Evolutionary conservation across 495 filamentous ascomycete species (phyloP).

Genomic region (Penicillium taxi): DNA sequence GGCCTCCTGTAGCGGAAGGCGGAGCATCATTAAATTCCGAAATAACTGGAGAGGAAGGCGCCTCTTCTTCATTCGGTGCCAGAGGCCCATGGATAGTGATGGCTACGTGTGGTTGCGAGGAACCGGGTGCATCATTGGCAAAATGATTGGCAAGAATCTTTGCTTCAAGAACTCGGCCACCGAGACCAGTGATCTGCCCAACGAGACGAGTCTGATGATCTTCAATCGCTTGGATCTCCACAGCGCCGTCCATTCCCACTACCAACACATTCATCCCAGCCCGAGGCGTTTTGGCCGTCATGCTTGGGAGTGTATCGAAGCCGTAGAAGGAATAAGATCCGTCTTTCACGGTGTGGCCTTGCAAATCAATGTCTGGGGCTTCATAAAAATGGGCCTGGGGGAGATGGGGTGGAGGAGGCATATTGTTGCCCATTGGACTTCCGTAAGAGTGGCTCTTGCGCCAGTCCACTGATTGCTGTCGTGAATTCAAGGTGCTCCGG

Average conservation of each 20-base stretch:
- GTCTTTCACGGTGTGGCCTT: slow-evolving; percentile 31
- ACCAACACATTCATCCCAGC: slow-evolving; percentile 61
- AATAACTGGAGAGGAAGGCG: slow-evolving; percentile 25
- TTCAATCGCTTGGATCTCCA: slow-evolving; percentile 64
- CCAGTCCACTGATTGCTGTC: slow-evolving; percentile 36
- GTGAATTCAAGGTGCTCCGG: slow-evolving; percentile 26
- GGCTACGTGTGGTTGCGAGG: slow-evolving; percentile 57
- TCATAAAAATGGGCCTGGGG: slow-evolving; percentile 67
- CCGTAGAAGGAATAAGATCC: slow-evolving; percentile 67
- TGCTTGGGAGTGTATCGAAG: slow-evolving; percentile 60
- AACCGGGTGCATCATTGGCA: slow-evolving; percentile 30
- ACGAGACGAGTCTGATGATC: slow-evolving; percentile 57
- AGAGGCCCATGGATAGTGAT: slow-evolving; percentile 68
- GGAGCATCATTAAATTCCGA: slow-evolving; percentile 34
- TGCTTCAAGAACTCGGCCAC: slow-evolving; percentile 71
- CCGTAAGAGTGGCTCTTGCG: slow-evolving; percentile 40
- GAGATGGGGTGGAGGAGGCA: slow-evolving; percentile 72
- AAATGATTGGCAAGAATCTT: slow-evolving; percentile 63
- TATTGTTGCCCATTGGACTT: slow-evolving; percentile 31
- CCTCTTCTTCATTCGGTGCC: slow-evolving; percentile 33
- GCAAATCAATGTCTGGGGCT: slow-evolving; percentile 46
- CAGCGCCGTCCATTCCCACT: slow-evolving; percentile 63
- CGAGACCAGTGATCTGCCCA: slow-evolving; percentile 62
- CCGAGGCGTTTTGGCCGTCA: slow-evolving; percentile 37
- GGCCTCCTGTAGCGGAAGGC: slow-evolving; percentile 19